Conservation (phyloP, 139 green algal species). For the Asterochloris sp. region DNA sequence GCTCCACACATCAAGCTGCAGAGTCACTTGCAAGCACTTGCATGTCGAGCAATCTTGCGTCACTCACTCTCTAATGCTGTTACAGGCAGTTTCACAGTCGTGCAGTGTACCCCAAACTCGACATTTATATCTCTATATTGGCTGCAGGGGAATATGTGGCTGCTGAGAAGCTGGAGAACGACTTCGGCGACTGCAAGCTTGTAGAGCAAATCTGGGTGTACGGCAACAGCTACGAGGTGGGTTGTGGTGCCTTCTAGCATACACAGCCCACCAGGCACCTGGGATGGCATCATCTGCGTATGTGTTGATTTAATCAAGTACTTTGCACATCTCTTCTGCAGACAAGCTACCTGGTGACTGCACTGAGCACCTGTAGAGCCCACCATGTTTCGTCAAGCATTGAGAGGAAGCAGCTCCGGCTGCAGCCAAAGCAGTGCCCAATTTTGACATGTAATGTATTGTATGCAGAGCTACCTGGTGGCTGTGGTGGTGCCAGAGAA, state of each 20-base stretch:
- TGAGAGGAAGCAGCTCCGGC: too few relatives aligned
- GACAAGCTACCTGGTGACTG: too few relatives aligned
- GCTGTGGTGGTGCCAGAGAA: conserved; percentile 84
- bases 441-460: not conserved
- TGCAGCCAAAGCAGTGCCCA: too few relatives aligned
- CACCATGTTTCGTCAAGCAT: too few relatives aligned
- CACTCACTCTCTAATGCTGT: not conserved
- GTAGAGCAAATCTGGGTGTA: conserved; percentile 92
- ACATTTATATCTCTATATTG: not conserved
- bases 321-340: too few relatives aligned
- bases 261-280: not conserved
- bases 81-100: conserved; percentile 22
- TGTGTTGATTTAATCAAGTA: not conserved
- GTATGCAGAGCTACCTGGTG: conserved; percentile 64
- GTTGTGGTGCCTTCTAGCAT: not conserved
- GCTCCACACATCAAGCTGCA: too few relatives aligned
- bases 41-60: too few relatives aligned
- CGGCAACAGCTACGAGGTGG: conserved; percentile 62
- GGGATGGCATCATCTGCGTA: not conserved
- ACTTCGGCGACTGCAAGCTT: conserved; percentile 61
- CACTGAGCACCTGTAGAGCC: too few relatives aligned
- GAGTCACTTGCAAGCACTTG: too few relatives aligned
- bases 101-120: not conserved
- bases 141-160: conserved; percentile 67
- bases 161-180: conserved; percentile 87